Evolutionary conservation across 2,329 filamentous ascomycete genomes (phyloP).

Genomic region (Lasiodiplodia theobromae): DNA sequence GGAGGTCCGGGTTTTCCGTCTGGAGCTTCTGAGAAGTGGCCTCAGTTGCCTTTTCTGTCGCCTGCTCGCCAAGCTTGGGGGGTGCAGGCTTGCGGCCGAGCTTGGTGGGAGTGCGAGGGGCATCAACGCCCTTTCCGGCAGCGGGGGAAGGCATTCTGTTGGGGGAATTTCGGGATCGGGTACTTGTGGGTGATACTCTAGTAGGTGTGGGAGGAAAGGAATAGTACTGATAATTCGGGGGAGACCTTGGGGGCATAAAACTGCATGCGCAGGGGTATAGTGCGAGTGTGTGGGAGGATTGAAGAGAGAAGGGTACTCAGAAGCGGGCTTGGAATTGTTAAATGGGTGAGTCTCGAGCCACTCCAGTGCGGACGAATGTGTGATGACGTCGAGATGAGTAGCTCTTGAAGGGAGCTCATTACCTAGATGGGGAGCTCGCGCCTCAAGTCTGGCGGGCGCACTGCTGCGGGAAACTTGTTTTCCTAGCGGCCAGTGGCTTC

Average conservation of each 20-base stretch:
- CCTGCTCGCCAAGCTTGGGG: constrained; percentile 51
- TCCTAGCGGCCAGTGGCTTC: constrained; percentile 31
- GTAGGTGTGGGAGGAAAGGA: constrained; percentile 59
- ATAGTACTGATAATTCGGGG: constrained; percentile 58
- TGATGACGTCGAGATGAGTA: constrained; percentile 44
- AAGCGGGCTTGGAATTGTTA: constrained; percentile 20
- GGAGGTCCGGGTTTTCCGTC: constrained; percentile 44
- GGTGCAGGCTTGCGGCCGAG: constrained; percentile 54
- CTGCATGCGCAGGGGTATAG: constrained; percentile 42
- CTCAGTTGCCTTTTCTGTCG: constrained; percentile 15
- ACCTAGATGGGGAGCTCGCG: constrained; percentile 38
- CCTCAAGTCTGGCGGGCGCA: constrained; percentile 36
- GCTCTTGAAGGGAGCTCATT: constrained; percentile 12
- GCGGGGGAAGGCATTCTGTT: constrained; percentile 58
- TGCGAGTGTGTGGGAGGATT: constrained; percentile 29
- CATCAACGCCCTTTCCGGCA: constrained; percentile 55
- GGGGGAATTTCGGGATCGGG: constrained; percentile 34
- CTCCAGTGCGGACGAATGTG: background rate
- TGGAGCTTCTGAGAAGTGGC: constrained; percentile 37
- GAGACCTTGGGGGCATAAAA: constrained; percentile 59
- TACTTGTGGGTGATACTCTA: constrained; percentile 37
- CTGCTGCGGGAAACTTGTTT: constrained; percentile 47
- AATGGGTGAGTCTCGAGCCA: constrained; percentile 9
- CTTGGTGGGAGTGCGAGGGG: constrained; percentile 60
- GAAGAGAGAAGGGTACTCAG: constrained; percentile 6